Percentiles rank a stretch among this genome's conserved stretches.
These are phyloP conservation scores for Micractinium conductrix DNA, from an alignment of 139 green algal species.

Conservation along the genomic window DNA sequence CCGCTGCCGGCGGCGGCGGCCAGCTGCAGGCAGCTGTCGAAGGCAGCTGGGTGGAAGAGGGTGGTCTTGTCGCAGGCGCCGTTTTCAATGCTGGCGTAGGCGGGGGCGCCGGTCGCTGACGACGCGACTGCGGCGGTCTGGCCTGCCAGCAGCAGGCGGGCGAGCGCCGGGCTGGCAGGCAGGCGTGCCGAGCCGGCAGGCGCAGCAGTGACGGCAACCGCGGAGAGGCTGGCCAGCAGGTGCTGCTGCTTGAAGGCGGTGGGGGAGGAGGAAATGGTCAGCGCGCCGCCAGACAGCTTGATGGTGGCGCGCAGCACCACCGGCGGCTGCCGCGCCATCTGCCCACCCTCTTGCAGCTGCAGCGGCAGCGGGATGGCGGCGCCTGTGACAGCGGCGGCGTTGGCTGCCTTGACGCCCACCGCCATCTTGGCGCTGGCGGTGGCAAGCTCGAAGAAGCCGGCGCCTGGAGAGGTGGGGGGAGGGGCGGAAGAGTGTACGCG, in stretches of 20 bases:
- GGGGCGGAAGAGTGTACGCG: too few relatives aligned
- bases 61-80: not conserved
- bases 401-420: not conserved
- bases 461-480: too few relatives aligned
- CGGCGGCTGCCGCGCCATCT: not conserved
- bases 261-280: constrained; percentile 25
- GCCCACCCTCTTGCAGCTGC: constrained; percentile 9
- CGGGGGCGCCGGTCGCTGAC: not conserved
- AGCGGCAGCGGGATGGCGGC: constrained; percentile 40
- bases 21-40: constrained; percentile 74
- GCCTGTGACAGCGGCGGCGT: not conserved
- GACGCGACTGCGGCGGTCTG: not conserved
- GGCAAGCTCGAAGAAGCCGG: constrained; percentile 75
- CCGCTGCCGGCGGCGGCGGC: constrained; percentile 35
- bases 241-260: constrained; percentile 36
- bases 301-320: constrained; percentile 27
- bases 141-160: not conserved
- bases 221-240: not conserved
- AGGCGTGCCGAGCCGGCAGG: not conserved
- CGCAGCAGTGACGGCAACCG: not conserved
- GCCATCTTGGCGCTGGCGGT: constrained; percentile 38
- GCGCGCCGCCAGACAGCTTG: not conserved
- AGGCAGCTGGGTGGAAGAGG: constrained; percentile 56
- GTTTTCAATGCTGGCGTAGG: constrained; percentile 32
- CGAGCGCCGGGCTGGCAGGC: not conserved